A percentile compares a stretch with the other conserved stretches of the same genome.
Conservation (phyloP, 2,329 filamentous ascomycete genomes). For the Parastagonospora avenae region DNA sequence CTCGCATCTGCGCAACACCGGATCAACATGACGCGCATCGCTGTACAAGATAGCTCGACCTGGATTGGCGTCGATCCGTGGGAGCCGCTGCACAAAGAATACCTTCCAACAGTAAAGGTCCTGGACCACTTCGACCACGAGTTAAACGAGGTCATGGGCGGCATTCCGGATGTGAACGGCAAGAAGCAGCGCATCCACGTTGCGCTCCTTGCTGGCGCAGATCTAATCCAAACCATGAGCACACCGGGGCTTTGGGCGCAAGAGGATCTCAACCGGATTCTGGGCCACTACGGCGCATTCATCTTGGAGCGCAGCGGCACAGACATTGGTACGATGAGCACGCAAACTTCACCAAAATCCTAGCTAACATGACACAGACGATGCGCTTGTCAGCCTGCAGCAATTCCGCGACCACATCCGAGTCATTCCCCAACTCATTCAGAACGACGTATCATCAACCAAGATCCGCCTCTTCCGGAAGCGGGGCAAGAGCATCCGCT, state of each 20-base stretch:
- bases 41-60: slow-evolving; percentile 68
- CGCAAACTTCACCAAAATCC: not conserved
- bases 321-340: slow-evolving; percentile 63
- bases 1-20: slow-evolving; percentile 74
- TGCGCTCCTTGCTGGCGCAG: slow-evolving; percentile 75
- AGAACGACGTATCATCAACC: slow-evolving; percentile 81
- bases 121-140: slow-evolving; percentile 91
- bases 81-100: slow-evolving; percentile 84
- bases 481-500: slow-evolving; percentile 49
- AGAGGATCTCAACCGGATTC: slow-evolving; percentile 84
- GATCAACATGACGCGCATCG: slow-evolving; percentile 85
- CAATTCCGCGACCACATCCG: slow-evolving; percentile 85
- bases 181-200: slow-evolving; percentile 72
- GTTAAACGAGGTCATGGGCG: slow-evolving; percentile 78
- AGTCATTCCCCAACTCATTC: slow-evolving; percentile 85
- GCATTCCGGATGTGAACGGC: slow-evolving; percentile 72
- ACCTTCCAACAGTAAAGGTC: slow-evolving; percentile 86
- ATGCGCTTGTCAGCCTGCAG: slow-evolving; percentile 80
- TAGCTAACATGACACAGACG: slow-evolving; percentile 57
- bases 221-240: slow-evolving; percentile 59
- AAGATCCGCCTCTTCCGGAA: slow-evolving; percentile 76
- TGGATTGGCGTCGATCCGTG: slow-evolving; percentile 50
- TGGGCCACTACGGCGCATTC: slow-evolving; percentile 81
- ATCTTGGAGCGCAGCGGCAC: slow-evolving; percentile 88
- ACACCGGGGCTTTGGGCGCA: slow-evolving; percentile 74